phyloP scores from a whole-genome alignment of 2,329 filamentous ascomycete species.

The Penicillium sp. region DNA sequence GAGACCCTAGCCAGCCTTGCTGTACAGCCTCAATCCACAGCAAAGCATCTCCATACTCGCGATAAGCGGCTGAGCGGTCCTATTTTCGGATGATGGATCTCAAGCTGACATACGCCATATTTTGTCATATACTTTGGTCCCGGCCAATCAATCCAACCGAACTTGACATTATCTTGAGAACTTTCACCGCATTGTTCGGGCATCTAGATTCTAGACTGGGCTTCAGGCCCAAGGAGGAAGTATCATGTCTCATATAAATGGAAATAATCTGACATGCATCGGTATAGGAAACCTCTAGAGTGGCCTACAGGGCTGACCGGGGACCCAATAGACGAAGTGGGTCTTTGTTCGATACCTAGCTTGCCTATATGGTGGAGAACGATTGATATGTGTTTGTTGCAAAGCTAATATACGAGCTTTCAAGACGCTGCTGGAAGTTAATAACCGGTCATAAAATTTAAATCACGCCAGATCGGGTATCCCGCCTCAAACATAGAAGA shows the following conservation, averaged over 20 bases:
- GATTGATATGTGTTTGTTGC: background rate
- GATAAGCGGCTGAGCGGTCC: background rate
- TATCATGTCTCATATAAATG: constrained; percentile 10
- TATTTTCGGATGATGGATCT: constrained; percentile 9
- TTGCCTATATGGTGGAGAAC: constrained; percentile 9
- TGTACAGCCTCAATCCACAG: constrained; percentile 18
- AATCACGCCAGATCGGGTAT: background rate
- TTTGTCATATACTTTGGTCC: background rate
- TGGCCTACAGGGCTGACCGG: constrained; percentile 5
- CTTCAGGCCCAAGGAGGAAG: constrained; percentile 4
- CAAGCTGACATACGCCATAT: background rate
- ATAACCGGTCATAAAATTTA: background rate
- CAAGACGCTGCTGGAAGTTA: background rate
- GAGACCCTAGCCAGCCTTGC: constrained; percentile 14
- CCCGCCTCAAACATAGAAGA: background rate
- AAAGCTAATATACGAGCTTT: constrained; percentile 5
- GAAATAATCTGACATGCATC: constrained; percentile 14
- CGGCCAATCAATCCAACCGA: background rate
- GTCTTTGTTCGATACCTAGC: background rate
- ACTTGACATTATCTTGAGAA: background rate
- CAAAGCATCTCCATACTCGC: constrained; percentile 6
- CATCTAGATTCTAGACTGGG: constrained; percentile 2
- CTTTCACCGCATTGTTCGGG: constrained; percentile 1
- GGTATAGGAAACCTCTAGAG: constrained; percentile 9
- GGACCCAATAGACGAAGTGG: background rate